Evolutionary conservation across 768 basidiomycete genomes (phyloP).

Genomic region (Tephrocybe rancida): DNA sequence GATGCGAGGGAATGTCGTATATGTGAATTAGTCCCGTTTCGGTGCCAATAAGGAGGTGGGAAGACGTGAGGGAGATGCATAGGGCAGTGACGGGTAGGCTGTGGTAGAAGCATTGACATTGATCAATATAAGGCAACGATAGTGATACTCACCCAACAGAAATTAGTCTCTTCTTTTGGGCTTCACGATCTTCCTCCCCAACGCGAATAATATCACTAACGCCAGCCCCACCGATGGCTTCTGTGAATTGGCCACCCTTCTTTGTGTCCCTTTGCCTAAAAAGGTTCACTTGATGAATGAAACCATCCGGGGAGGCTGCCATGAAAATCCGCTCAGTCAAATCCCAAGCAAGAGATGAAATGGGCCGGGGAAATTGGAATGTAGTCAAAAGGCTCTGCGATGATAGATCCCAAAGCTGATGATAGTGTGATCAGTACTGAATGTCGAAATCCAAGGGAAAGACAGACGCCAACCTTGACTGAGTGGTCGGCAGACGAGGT

Average conservation of each 20-base stretch:
- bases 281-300: slow-evolving; percentile 78
- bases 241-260: slow-evolving; percentile 50
- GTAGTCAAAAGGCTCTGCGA: slow-evolving; percentile 80
- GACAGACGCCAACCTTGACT: slow-evolving; percentile 66
- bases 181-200: slow-evolving; percentile 51
- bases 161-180: slow-evolving; percentile 63
- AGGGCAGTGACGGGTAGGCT: slow-evolving; percentile 78
- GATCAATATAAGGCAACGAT: neutral
- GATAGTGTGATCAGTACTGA: slow-evolving; percentile 12
- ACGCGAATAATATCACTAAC: slow-evolving; percentile 70
- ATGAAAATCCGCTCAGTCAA: slow-evolving; percentile 88
- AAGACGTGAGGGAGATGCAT: slow-evolving; percentile 74
- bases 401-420: slow-evolving; percentile 79
- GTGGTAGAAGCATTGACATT: slow-evolving; percentile 4
- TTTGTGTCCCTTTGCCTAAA: slow-evolving; percentile 65
- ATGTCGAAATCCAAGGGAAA: neutral
- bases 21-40: slow-evolving; percentile 70
- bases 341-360: slow-evolving; percentile 76
- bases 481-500: slow-evolving; percentile 88
- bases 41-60: slow-evolving; percentile 85
- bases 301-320: slow-evolving; percentile 76
- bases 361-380: slow-evolving; percentile 82
- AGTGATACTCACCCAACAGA: slow-evolving; percentile 66
- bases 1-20: slow-evolving; percentile 90
- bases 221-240: slow-evolving; percentile 79